Base-by-base conservation (phyloP, 495 filamentous ascomycete species). In the Neurospora sp. region DNA sequence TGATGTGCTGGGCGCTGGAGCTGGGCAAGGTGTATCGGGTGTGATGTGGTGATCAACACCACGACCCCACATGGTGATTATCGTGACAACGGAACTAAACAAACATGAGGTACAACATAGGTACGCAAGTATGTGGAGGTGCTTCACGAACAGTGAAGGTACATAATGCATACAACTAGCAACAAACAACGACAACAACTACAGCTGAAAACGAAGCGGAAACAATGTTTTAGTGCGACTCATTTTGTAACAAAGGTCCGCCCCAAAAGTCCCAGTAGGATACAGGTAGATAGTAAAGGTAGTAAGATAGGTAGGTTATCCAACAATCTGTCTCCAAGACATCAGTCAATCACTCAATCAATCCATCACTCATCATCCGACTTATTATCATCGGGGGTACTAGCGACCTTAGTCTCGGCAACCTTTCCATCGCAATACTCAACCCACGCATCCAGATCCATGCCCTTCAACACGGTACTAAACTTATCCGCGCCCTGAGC, bases 391-490 rank as follows among this genome's bases (percentile, higher is more conserved):
- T 18, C 27, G 11, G 27, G 7, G 12, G 14, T 18, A 35, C 4
- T 39, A 48, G 73, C 42, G 11, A 77, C 74, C 40, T 73, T 72
- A 8, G 78, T 79, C 5, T 40, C 72, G 0, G 42, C 73, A 12
- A 54, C 73, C 11, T 41, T 31, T 5, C 77, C 77, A 62, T 77
- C 69, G 39, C 88, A 90, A 41, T 80, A 83, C 77, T 89, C 78
- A 6, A 88, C 84, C 88, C 88, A 92, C 48, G 85, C 85, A 73
- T 88, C 83, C 75, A 92, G 77, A 74, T 88, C 76, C 88, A 89
- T 88, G 66, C 86, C 85, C 84, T 92, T 92, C 72, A 92, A 79
- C 5, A 92, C 81, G 3, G 89, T 92, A 18, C 88, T 90, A 73
- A 92, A 92, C 10, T 77, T 82, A 5, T 76, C 72, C 0, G 76